These are phyloP conservation scores for Salix koriyanagi DNA, from an alignment of 345 rosid species.

Conservation along the genomic window DNA sequence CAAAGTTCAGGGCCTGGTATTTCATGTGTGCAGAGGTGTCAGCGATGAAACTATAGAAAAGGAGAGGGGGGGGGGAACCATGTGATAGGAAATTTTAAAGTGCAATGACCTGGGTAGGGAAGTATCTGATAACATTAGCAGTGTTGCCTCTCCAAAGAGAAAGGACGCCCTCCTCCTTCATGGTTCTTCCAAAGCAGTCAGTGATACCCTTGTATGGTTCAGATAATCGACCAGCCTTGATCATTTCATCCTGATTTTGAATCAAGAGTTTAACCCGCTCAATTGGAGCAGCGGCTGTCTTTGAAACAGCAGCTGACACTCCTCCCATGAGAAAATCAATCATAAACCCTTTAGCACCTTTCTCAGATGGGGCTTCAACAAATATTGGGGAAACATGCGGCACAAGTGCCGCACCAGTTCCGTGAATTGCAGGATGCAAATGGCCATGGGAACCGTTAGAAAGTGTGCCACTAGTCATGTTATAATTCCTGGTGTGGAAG, in stretches of 20 bases:
- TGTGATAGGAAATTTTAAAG: background rate
- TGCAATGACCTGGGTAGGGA: slow-evolving; percentile 28
- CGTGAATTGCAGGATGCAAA: slow-evolving; percentile 6
- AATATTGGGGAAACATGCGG: slow-evolving; percentile 11
- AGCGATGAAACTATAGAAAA: background rate
- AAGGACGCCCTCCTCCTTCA: slow-evolving; percentile 25
- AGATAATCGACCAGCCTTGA: slow-evolving; percentile 26
- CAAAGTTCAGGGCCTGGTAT: slow-evolving; percentile 29
- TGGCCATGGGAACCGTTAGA: background rate
- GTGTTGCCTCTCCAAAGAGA: slow-evolving; percentile 33
- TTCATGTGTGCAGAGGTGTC: background rate
- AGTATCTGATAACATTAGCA: slow-evolving; percentile 32
- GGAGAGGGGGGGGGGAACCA: background rate
- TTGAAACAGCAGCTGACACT: slow-evolving; percentile 29
- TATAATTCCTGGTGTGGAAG: slow-evolving; percentile 12
- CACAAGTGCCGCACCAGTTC: background rate
- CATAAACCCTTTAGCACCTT: slow-evolving; percentile 18
- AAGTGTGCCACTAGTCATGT: background rate
- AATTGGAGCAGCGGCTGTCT: slow-evolving; percentile 29
- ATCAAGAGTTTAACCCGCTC: slow-evolving; percentile 32
- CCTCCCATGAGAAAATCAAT: slow-evolving; percentile 33
- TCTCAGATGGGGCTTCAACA: slow-evolving; percentile 31
- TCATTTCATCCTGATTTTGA: slow-evolving; percentile 34
- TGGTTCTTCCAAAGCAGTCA: slow-evolving; percentile 31
- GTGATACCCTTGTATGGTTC: slow-evolving; percentile 26